Evolutionary conservation across 1,284 basidiomycete species (phyloP), one percentile per base, ranked within the genome.

Genomic region (Papiliotrema flavescens): DNA sequence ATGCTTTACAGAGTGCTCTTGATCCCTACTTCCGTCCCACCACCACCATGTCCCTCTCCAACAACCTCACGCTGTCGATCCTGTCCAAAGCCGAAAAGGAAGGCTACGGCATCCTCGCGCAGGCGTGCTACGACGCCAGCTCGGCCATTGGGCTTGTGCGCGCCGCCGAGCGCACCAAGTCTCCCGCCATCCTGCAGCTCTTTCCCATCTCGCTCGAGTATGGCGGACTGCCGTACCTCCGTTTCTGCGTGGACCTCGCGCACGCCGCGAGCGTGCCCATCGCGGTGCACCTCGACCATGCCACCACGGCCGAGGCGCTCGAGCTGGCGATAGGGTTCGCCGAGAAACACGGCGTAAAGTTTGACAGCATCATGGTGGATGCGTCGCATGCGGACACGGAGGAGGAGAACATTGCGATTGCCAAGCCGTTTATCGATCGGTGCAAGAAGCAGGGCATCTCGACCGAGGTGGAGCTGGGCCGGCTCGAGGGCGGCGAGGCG

Each of bases 401-500:
- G 45, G 74, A 75, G 55, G 76, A 77, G 63, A 77, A 77, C 63
- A 70, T 77, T 49, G 63, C 65, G 26, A 71, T 76, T 45, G 75
- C 72, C 9, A 63, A 68, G 6, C 72, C 72, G 2, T 74, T 63
- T 50, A 73, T 74, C 56, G 63, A 69, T 60, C 65, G 72, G 54
- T 69, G 67, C 56, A 69, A 67, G 37, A 61, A 63, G 22, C 59
- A 53, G 19, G 78, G 78, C 17, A 74, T 79, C 46, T 76, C 77
- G 1, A 77, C 77, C 34, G 78, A 79, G 62, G 78, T 79, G 43
- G 78, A 79, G 64, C 67, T 79, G 5, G 78, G 78, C 39, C 63
- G 78, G 39, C 57, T 79, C 34, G 77, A 78, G 47, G 78, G 78
- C 24, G 78, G 78, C 19, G 78, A 79, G 53, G 78, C 76, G 2